A percentile compares a stretch with the other conserved stretches of the same genome.
Conservation (phyloP, 352 stramenopile genomes). For the Pythium periplocum region DNA sequence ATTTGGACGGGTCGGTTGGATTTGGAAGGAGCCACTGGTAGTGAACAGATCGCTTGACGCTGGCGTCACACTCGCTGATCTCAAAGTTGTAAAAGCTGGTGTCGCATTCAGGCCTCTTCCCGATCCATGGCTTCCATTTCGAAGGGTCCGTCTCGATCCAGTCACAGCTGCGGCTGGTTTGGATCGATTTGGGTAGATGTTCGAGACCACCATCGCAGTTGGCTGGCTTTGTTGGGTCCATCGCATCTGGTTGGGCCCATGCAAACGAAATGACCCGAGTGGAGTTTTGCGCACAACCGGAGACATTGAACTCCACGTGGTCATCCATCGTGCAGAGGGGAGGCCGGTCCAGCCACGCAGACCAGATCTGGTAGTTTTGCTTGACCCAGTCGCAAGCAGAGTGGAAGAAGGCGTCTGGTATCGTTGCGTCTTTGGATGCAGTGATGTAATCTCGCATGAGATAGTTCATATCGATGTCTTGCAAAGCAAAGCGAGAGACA, state of each 20-base stretch:
- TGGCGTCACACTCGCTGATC: constrained; percentile 16
- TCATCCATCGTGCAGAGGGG: constrained; percentile 19
- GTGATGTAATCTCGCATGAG: constrained; percentile 1
- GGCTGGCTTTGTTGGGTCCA: constrained; percentile 25
- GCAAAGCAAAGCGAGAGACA: constrained; percentile 21
- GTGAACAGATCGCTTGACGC: constrained; percentile 14
- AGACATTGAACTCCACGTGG: constrained; percentile 27
- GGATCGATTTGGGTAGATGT: constrained; percentile 3
- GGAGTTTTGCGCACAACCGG: constrained; percentile 16
- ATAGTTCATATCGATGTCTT: constrained; percentile 27
- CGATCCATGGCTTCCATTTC: constrained; percentile 26
- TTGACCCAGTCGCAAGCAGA: constrained; percentile 44
- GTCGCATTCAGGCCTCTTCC: constrained; percentile 21
- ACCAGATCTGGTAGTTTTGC: constrained; percentile 26
- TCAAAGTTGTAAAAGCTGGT: constrained; percentile 24
- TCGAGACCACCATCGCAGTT: constrained; percentile 28
- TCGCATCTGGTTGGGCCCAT: constrained; percentile 33
- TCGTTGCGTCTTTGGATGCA: too few relatives aligned
- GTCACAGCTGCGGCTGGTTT: constrained; percentile 12
- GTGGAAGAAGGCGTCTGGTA: constrained; percentile 19
- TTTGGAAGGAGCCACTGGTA: constrained; percentile 27
- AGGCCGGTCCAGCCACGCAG: constrained; percentile 15
- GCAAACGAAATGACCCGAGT: constrained; percentile 25
- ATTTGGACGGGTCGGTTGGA: constrained; percentile 7
- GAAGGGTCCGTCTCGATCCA: constrained; percentile 21